These are phyloP conservation scores for Cercospora beticola DNA, from an alignment of 2,329 filamentous ascomycete species.

Conservation along the genomic window DNA sequence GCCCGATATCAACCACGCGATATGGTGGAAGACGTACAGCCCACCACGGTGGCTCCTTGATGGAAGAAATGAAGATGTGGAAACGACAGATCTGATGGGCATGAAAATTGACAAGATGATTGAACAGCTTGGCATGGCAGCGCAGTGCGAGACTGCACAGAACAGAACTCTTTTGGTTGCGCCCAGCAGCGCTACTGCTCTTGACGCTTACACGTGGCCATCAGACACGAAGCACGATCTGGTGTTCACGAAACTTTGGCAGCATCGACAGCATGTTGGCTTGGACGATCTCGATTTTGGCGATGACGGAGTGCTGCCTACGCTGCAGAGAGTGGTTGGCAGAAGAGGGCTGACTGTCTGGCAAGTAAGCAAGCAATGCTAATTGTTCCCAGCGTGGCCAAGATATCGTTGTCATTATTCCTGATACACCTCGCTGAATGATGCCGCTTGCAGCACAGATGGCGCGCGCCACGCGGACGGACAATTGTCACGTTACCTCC, in stretches of 20 bases:
- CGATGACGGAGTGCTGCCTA: slow-evolving; percentile 72
- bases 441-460: no score
- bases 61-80: slow-evolving; percentile 70
- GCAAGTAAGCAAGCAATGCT: slow-evolving; percentile 44
- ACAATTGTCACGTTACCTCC: not conserved
- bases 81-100: slow-evolving; percentile 72
- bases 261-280: slow-evolving; percentile 66
- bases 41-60: slow-evolving; percentile 78
- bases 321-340: slow-evolving; percentile 61
- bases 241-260: slow-evolving; percentile 68
- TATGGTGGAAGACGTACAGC: slow-evolving; percentile 87
- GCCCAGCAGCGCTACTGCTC: slow-evolving; percentile 68
- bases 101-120: slow-evolving; percentile 62
- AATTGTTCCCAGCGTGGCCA: not conserved
- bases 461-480: not conserved
- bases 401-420: no score
- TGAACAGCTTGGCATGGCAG: slow-evolving; percentile 56
- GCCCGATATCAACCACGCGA: slow-evolving; percentile 63
- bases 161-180: slow-evolving; percentile 60
- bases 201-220: slow-evolving; percentile 54
- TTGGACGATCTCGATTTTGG: slow-evolving; percentile 78
- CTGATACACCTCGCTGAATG: no score
- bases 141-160: slow-evolving; percentile 60
- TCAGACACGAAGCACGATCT: slow-evolving; percentile 20
- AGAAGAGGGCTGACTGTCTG: slow-evolving; percentile 49